Evolutionary conservation across 257 asterid genomes (phyloP).

Genomic region (Solanum bukasovii): DNA sequence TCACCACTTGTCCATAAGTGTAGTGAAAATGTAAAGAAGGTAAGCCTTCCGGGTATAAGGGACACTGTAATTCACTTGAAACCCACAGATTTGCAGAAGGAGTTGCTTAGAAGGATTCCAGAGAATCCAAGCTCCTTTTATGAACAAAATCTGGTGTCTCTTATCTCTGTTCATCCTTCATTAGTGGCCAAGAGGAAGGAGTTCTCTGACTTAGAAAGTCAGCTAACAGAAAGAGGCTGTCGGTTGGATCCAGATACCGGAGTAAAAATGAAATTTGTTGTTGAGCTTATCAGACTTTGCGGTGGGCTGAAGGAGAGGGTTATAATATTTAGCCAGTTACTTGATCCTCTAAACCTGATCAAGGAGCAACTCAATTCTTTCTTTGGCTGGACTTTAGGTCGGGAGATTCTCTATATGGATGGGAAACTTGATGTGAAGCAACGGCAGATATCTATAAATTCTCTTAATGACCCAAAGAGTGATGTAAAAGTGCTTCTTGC

Average conservation of each 20-base stretch:
- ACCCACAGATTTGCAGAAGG: conserved; percentile 47
- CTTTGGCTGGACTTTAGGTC: conserved; percentile 41
- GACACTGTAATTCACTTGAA: conserved; percentile 31
- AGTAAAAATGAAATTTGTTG: conserved; percentile 45
- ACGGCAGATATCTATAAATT: neutral
- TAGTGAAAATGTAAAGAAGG: conserved; percentile 37
- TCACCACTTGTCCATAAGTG: conserved; percentile 56
- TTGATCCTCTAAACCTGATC: conserved; percentile 41
- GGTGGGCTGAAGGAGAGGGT: conserved; percentile 31
- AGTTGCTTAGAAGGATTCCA: conserved; percentile 9
- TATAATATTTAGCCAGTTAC: conserved; percentile 40
- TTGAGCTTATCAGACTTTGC: conserved; percentile 35
- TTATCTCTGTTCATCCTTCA: conserved; percentile 59
- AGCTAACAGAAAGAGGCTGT: neutral
- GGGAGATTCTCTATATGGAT: conserved; percentile 33
- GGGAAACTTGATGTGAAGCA: neutral
- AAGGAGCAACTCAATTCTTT: conserved; percentile 4
- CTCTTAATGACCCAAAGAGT: neutral
- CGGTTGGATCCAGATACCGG: conserved; percentile 29
- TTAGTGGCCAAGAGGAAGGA: conserved; percentile 19
- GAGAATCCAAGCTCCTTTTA: conserved; percentile 9
- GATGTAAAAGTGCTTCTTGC: neutral
- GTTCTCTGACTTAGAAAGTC: conserved; percentile 7
- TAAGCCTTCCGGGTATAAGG: conserved; percentile 54
- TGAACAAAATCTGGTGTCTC: conserved; percentile 26